phyloP scores from a whole-genome alignment of 2,329 filamentous ascomycete species.

The Herpotrichia juniperi region DNA sequence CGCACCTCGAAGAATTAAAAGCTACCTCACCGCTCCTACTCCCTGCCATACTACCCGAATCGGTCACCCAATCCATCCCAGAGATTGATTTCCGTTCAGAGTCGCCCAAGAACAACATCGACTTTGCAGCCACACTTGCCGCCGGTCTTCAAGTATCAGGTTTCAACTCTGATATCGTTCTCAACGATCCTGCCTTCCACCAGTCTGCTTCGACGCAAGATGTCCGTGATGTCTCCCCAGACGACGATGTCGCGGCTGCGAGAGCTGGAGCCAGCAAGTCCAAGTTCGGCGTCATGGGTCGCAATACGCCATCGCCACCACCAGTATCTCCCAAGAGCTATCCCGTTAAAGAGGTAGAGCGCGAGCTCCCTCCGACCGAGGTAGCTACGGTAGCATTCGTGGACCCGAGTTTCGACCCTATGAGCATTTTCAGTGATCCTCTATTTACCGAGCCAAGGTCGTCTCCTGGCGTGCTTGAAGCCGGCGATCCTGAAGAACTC shows the following conservation, averaged over 20 bases:
- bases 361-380: conserved; percentile 40
- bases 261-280: conserved; percentile 35
- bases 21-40: not conserved
- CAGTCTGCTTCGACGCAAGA: conserved; percentile 33
- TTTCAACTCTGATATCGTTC: conserved; percentile 53
- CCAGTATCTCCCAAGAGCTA: conserved; percentile 32
- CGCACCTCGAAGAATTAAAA: not conserved
- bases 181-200: conserved; percentile 48
- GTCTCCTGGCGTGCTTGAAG: conserved; percentile 40
- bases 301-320: conserved; percentile 34
- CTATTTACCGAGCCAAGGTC: conserved; percentile 42
- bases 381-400: conserved; percentile 39
- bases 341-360: conserved; percentile 17
- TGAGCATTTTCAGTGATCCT: conserved; percentile 44
- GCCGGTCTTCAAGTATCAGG: conserved; percentile 54
- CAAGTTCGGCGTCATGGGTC: conserved; percentile 36
- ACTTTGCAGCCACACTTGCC: conserved; percentile 56
- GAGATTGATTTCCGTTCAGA: conserved; percentile 18
- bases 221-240: conserved; percentile 33
- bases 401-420: conserved; percentile 44
- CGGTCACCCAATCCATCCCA: not conserved
- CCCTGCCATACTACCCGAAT: not conserved
- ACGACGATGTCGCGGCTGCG: conserved; percentile 41
- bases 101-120: conserved; percentile 46
- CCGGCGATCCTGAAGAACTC: conserved; percentile 43